Conservation (phyloP, 352 stramenopile species). For the Globisporangium heterothallicum region DNA sequence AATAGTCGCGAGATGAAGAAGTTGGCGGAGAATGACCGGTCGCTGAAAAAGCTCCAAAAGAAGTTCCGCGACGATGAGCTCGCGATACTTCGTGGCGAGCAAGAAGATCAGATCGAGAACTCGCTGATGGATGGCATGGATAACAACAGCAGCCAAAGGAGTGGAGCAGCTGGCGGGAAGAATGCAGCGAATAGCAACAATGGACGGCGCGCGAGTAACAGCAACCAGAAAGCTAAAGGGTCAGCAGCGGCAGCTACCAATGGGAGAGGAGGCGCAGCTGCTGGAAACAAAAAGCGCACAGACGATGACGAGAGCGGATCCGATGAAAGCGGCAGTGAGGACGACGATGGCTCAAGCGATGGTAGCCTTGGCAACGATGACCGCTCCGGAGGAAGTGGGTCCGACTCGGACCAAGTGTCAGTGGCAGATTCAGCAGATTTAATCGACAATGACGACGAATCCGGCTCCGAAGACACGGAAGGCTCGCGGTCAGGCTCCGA, state of each 20-base stretch:
- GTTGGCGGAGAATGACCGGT: conserved; percentile 82
- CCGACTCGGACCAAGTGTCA: conserved; percentile 78
- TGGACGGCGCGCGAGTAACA: conserved; percentile 23
- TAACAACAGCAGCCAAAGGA: conserved; percentile 44
- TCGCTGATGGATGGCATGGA: conserved; percentile 42
- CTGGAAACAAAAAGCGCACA: conserved; percentile 31
- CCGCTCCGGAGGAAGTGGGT: conserved; percentile 19
- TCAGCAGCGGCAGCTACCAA: neutral
- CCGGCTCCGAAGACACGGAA: conserved; percentile 26
- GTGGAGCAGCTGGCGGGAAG: conserved; percentile 15
- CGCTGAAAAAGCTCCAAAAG: conserved; percentile 91
- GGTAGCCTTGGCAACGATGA: conserved; percentile 29
- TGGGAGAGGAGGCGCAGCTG: conserved; percentile 5
- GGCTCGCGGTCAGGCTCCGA: conserved; percentile 58
- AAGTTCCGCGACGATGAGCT: conserved; percentile 91
- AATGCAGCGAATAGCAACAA: conserved; percentile 17
- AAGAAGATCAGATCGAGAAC: conserved; percentile 74
- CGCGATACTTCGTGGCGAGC: conserved; percentile 80
- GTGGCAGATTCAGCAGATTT: conserved; percentile 77
- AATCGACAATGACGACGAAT: conserved; percentile 83
- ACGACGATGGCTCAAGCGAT: conserved; percentile 49
- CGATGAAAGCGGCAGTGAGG: conserved; percentile 39
- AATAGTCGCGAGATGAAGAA: conserved; percentile 84
- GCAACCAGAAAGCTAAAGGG: conserved; percentile 47
- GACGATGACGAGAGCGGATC: conserved; percentile 42